These are phyloP conservation scores for Verticillium alfalfae DNA, from an alignment of 2,329 filamentous ascomycete genomes.

Conservation along the genomic window DNA sequence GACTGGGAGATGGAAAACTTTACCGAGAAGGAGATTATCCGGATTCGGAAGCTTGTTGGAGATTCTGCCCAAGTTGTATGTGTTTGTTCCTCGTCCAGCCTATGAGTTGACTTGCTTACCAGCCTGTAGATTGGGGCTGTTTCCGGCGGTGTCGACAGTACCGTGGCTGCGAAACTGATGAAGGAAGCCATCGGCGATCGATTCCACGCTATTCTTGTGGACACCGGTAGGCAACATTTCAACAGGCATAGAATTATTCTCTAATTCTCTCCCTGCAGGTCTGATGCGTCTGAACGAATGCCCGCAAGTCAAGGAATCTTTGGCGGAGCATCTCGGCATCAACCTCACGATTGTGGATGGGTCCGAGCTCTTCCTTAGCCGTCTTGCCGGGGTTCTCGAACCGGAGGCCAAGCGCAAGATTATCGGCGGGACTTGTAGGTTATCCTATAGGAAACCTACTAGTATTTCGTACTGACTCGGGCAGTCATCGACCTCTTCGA, in stretches of 20 bases:
- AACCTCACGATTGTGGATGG: slow-evolving; percentile 86
- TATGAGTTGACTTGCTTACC: background rate
- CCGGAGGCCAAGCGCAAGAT: slow-evolving; percentile 90
- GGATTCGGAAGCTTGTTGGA: slow-evolving; percentile 79
- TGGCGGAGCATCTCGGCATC: slow-evolving; percentile 76
- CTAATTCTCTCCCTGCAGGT: slow-evolving; percentile 13
- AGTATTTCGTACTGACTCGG: no score
- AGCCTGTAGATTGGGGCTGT: slow-evolving; percentile 46
- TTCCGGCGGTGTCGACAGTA: slow-evolving; percentile 80
- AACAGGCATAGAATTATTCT: background rate
- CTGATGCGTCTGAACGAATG: slow-evolving; percentile 84
- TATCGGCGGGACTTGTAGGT: slow-evolving; percentile 60
- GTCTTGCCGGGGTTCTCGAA: slow-evolving; percentile 68
- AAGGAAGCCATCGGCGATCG: slow-evolving; percentile 63
- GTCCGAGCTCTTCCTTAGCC: slow-evolving; percentile 67
- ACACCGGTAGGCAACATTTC: slow-evolving; percentile 55
- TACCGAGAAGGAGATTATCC: slow-evolving; percentile 69
- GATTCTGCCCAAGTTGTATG: slow-evolving; percentile 66
- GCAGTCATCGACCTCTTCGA: slow-evolving; percentile 23
- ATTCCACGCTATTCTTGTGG: slow-evolving; percentile 57
- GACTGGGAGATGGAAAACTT: slow-evolving; percentile 89
- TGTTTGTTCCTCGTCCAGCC: background rate
- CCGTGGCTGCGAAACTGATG: slow-evolving; percentile 83
- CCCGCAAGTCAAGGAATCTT: slow-evolving; percentile 71
- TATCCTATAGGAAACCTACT: no score